Percentiles rank a stretch among this genome's conserved stretches.
These are phyloP conservation scores for Nothophytophthora sp. DNA, from an alignment of 352 stramenopile species.

Conservation along the genomic window DNA sequence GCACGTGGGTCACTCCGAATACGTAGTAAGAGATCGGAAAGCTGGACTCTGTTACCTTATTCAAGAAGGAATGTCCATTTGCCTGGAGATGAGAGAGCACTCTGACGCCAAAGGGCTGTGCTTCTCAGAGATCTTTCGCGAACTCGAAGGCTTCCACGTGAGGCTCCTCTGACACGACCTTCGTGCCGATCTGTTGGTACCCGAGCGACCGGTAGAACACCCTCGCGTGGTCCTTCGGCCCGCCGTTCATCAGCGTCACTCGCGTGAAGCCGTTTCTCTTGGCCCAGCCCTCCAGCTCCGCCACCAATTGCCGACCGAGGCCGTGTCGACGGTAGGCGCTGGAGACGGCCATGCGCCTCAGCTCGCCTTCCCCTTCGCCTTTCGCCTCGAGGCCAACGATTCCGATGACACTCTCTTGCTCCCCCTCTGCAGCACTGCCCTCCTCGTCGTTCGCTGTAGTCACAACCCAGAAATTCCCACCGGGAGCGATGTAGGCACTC, in stretches of 20 bases:
- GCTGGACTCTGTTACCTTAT: too few species aligned
- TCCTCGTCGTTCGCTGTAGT: constrained; percentile 6
- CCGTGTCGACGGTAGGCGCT: constrained; percentile 35
- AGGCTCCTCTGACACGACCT: constrained; percentile 33
- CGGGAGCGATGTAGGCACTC: constrained; percentile 27
- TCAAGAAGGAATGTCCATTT: too few species aligned
- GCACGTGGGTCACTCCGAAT: too few species aligned
- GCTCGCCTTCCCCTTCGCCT: constrained; percentile 28
- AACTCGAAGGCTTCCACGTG: constrained; percentile 33
- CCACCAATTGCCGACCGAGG: constrained; percentile 37
- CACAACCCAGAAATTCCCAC: constrained; percentile 47
- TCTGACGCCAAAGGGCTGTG: not conserved
- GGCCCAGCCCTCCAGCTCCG: constrained; percentile 43
- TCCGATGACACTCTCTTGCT: constrained; percentile 33
- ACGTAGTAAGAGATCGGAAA: too few species aligned
- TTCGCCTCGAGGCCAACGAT: constrained; percentile 46
- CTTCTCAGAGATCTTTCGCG: constrained; percentile 28
- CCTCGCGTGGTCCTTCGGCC: constrained; percentile 31
- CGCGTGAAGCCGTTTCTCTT: constrained; percentile 24
- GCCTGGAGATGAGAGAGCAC: too few species aligned
- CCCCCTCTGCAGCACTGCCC: too few species aligned
- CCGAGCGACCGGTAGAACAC: constrained; percentile 41
- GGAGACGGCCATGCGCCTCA: constrained; percentile 48
- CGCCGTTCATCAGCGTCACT: constrained; percentile 38
- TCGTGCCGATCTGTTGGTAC: constrained; percentile 22